A percentile compares a stretch with the other conserved stretches of the same genome.
Evolutionary conservation across 2,329 filamentous ascomycete species (phyloP).

Genomic region (Helicocarpus griseus): DNA sequence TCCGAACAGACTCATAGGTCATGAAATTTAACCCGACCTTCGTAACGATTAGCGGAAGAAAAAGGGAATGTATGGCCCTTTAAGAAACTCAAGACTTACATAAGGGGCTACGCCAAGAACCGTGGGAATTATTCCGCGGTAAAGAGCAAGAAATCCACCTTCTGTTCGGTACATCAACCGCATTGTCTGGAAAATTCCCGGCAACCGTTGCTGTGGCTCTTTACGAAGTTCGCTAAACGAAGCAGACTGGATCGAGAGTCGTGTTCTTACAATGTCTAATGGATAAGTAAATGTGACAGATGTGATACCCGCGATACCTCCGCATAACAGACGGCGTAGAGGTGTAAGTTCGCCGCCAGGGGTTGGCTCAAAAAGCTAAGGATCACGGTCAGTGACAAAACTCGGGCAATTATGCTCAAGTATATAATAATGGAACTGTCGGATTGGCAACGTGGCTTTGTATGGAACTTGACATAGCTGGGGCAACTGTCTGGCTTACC

Average conservation of each 20-base stretch:
- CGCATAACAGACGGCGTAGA: constrained; percentile 71
- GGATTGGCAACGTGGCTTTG: background rate
- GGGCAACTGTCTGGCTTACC: constrained; percentile 43
- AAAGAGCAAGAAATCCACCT: constrained; percentile 76
- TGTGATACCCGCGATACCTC: constrained; percentile 85
- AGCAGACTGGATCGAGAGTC: constrained; percentile 92
- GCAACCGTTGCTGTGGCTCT: constrained; percentile 50
- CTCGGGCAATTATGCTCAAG: background rate
- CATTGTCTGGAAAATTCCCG: constrained; percentile 88
- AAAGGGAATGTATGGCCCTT: background rate
- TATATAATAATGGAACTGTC: background rate
- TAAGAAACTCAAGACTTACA: constrained; percentile 40
- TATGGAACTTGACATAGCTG: background rate
- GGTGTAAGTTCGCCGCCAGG: constrained; percentile 67
- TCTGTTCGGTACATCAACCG: constrained; percentile 79
- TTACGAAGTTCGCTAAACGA: constrained; percentile 71
- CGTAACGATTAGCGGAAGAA: constrained; percentile 14
- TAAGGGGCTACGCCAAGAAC: constrained; percentile 94
- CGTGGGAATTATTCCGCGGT: constrained; percentile 87
- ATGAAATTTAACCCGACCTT: constrained; percentile 96
- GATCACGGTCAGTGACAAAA: background rate
- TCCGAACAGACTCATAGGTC: constrained; percentile 85
- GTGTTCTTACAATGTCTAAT: constrained; percentile 91
- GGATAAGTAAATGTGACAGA: constrained; percentile 94
- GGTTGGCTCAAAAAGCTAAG: constrained; percentile 40